Conservation (phyloP, 1,139 yeast genomes). For the Yamadazyma taylorii region DNA sequence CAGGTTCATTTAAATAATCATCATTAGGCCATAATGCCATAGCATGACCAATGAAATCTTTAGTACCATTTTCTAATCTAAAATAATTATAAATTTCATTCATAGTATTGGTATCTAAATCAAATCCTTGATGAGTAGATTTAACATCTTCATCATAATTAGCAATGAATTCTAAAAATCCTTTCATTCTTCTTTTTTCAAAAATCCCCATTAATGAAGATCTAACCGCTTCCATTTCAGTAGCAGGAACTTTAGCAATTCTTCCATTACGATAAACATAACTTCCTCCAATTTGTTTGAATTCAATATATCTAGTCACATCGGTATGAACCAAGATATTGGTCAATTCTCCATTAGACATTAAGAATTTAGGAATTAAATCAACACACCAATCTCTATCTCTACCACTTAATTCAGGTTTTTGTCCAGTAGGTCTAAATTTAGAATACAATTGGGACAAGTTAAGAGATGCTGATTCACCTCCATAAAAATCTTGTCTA, state of each 20-base stretch:
- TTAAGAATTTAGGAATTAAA: slow-evolving; percentile 91
- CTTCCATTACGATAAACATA: slow-evolving; percentile 90
- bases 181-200: slow-evolving; percentile 94
- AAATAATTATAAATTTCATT: slow-evolving; percentile 86
- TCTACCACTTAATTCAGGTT: slow-evolving; percentile 78
- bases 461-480: slow-evolving; percentile 66
- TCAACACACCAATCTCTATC: slow-evolving; percentile 99
- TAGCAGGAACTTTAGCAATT: slow-evolving; percentile 94
- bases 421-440: slow-evolving; percentile 67
- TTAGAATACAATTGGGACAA: slow-evolving; percentile 64
- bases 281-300: slow-evolving; percentile 92
- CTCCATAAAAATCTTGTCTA: slow-evolving; percentile 96
- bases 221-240: slow-evolving; percentile 84
- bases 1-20: slow-evolving; percentile 84
- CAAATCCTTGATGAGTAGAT: slow-evolving; percentile 82
- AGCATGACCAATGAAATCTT: slow-evolving; percentile 96
- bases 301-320: slow-evolving; percentile 93
- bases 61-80: slow-evolving; percentile 90
- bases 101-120: slow-evolving; percentile 88
- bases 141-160: slow-evolving; percentile 76
- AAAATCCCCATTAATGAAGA: slow-evolving; percentile 94
- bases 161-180: slow-evolving; percentile 84
- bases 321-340: slow-evolving; percentile 93
- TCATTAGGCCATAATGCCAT: slow-evolving; percentile 98
- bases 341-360: slow-evolving; percentile 98